phyloP scores from a whole-genome alignment of 2,329 filamentous ascomycete genomes.

The Botrytis byssoidea region DNA sequence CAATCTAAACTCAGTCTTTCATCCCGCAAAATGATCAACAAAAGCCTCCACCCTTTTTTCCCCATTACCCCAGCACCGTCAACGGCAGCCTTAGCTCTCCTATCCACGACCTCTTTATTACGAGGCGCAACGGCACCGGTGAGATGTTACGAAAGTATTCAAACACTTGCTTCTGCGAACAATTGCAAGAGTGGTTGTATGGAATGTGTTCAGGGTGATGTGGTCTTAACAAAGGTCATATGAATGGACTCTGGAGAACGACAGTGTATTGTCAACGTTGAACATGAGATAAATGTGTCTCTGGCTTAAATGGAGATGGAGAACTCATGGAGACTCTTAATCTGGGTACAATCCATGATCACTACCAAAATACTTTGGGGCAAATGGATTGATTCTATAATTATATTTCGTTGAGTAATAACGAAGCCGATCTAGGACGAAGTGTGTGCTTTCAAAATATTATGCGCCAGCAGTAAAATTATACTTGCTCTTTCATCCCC shows the following conservation, averaged over 20 bases:
- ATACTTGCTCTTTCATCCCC: not conserved
- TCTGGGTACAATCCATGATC: not conserved
- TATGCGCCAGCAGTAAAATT: not conserved
- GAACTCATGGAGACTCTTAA: not conserved
- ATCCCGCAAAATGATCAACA: not conserved
- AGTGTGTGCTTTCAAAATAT: not conserved
- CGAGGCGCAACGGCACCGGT: constrained; percentile 3
- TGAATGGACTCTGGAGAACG: not conserved
- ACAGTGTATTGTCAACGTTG: not conserved
- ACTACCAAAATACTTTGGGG: not conserved
- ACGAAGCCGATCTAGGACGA: not conserved
- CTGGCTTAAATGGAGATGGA: not conserved
- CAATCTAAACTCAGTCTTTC: not conserved
- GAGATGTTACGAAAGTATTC: not conserved
- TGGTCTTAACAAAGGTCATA: not conserved
- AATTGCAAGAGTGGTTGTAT: not conserved
- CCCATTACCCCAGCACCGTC: not conserved
- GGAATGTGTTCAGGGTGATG: not conserved
- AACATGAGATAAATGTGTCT: not conserved
- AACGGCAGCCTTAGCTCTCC: not conserved
- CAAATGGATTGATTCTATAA: not conserved
- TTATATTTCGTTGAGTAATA: not conserved
- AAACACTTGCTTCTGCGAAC: not conserved
- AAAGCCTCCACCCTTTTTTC: not conserved
- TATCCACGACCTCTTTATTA: not conserved